Evolutionary conservation across 177 flowering plant species (phyloP).

Genomic region (Vitis hybrid): DNA sequence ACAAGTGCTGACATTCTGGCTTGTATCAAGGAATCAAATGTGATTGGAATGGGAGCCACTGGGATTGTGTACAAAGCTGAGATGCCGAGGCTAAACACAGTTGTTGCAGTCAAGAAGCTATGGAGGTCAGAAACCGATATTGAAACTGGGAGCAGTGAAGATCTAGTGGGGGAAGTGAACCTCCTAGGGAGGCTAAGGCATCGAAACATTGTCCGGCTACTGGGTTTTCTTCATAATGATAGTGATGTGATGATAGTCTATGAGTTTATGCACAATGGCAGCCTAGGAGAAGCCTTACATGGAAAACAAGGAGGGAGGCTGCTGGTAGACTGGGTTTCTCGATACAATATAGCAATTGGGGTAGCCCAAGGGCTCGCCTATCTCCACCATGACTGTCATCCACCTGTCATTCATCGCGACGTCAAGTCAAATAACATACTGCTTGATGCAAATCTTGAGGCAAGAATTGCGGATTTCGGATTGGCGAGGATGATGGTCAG

Average conservation of each 20-base stretch:
- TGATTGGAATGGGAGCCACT: slow-evolving; percentile 87
- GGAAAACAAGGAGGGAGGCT: slow-evolving; percentile 56
- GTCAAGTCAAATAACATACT: slow-evolving; percentile 88
- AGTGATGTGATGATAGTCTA: slow-evolving; percentile 73
- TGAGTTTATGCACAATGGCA: slow-evolving; percentile 89
- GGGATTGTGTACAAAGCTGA: slow-evolving; percentile 93
- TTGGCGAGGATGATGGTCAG: slow-evolving; percentile 79
- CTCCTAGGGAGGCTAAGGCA: slow-evolving; percentile 79
- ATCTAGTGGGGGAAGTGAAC: slow-evolving; percentile 79
- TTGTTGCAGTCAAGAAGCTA: slow-evolving; percentile 88
- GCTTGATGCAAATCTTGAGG: slow-evolving; percentile 78
- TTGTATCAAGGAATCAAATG: slow-evolving; percentile 77
- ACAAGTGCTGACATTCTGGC: slow-evolving; percentile 67
- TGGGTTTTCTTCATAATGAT: slow-evolving; percentile 84
- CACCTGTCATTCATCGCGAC: slow-evolving; percentile 85
- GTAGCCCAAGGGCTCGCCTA: slow-evolving; percentile 94
- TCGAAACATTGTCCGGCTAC: slow-evolving; percentile 75
- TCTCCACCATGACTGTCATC: slow-evolving; percentile 93
- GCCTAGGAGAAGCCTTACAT: slow-evolving; percentile 87
- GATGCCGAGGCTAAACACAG: slow-evolving; percentile 46
- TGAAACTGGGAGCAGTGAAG: slow-evolving; percentile 55
- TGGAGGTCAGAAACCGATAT: slow-evolving; percentile 64
- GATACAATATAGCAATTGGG: slow-evolving; percentile 86
- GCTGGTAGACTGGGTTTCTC: slow-evolving; percentile 87
- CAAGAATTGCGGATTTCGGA: slow-evolving; percentile 92